phyloP scores from a whole-genome alignment of 2,329 filamentous ascomycete species.

The Aureobasidium sp. region DNA sequence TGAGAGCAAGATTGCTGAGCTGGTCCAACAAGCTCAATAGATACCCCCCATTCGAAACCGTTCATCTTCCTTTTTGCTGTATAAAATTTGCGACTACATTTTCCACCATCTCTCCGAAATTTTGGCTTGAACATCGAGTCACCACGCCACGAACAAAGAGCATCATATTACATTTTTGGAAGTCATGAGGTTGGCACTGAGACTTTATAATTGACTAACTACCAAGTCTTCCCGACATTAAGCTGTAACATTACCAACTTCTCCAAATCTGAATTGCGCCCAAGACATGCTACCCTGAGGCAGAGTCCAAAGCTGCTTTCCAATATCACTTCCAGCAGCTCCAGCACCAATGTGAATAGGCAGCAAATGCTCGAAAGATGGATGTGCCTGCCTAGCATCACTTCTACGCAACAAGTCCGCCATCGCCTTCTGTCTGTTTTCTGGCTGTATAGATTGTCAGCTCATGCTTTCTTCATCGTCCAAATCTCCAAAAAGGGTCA shows the following conservation, averaged over 20 bases:
- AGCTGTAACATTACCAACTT: conserved; percentile 17
- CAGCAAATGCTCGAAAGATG: conserved; percentile 54
- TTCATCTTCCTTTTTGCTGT: not conserved
- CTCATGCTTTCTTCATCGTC: not conserved
- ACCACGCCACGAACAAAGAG: not conserved
- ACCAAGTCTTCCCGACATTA: not conserved
- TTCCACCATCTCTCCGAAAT: too few relatives aligned
- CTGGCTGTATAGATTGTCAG: conserved; percentile 13
- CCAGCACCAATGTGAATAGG: conserved; percentile 45
- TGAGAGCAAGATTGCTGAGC: conserved; percentile 54
- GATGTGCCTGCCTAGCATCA: conserved; percentile 55
- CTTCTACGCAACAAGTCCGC: conserved; percentile 24
- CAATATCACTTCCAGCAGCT: conserved; percentile 24
- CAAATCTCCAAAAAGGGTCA: not conserved
- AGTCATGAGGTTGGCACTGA: not conserved
- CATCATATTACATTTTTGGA: not conserved
- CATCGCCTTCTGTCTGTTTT: conserved; percentile 26
- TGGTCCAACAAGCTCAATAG: conserved; percentile 42
- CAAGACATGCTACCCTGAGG: conserved; percentile 27
- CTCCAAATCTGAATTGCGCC: conserved; percentile 27
- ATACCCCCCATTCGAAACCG: not conserved
- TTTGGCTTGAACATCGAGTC: not conserved
- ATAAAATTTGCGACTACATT: not conserved
- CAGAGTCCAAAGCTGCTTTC: conserved; percentile 26
- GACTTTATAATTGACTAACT: not conserved